Base-by-base conservation (phyloP, 257 asterid genomes). In the Striga asiatica region DNA sequence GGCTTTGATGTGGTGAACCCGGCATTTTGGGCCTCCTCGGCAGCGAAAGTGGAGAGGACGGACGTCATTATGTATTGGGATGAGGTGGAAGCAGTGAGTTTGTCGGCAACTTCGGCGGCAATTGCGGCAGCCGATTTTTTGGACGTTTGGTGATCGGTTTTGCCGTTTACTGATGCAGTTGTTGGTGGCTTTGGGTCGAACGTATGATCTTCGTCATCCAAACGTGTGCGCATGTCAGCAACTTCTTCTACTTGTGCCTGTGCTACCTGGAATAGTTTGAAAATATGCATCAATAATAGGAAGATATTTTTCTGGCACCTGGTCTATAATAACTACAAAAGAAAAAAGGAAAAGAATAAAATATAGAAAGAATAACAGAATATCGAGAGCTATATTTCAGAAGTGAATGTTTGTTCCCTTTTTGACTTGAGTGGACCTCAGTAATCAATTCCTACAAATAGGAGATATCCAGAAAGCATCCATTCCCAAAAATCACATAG, bases 21-120 rank as follows among this genome's bases (percentile, higher is more conserved):
- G 2, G 86, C 85, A n/a, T 63, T 72, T 71, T 85, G 80, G 25
- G 93, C 91, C 61, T 74, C 94, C 78, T 89, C 86, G 8, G 97
- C 97, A 29, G 93, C 97, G 70, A 83, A 89, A 20, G 91, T 59
- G 2, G 97, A 89, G 57, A 89, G 95, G 61, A 83, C 94, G 0
- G 95, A 81, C 3, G 84, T 52, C 94, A 89, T 85, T 63, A 89
- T 89, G 53, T 81, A 84, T 52, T 83, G 93, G 28, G 97, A 89
- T 4, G 95, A 89, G 49, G 78, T 89, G 3, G 97, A 89, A 52
- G 97, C 93, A 18, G 91, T 71, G 19, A 89, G 94, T 78, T 60
- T 78, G 68, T 85, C 95, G 0, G 94, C 97, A 51, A 89, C 89
- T 75, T 79, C 89, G 7, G 97, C 97, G 42, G 94, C 96, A 45